phyloP scores from a whole-genome alignment of 441 rosid genomes.

The Gossypium laxum region DNA sequence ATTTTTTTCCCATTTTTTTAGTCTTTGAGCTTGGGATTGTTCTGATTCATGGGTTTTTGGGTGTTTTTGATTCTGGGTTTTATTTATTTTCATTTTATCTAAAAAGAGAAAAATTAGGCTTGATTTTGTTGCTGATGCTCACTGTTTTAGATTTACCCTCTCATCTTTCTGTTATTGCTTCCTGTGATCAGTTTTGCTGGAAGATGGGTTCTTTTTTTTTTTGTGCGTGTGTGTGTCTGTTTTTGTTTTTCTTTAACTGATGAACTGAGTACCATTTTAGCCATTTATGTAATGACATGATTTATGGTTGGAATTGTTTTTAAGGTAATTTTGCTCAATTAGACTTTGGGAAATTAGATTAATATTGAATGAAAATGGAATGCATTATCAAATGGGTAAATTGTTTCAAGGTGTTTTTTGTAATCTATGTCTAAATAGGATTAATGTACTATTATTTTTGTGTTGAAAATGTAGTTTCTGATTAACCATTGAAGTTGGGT shows the following conservation, averaged over 20 bases:
- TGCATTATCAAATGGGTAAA: background rate
- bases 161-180: background rate
- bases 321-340: background rate
- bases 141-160: background rate
- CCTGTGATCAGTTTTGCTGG: background rate
- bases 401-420: background rate
- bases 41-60: background rate
- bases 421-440: background rate
- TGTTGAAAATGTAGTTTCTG: background rate
- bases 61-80: conserved; percentile 3
- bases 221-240: too few species aligned
- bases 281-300: background rate
- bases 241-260: background rate
- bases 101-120: background rate
- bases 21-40: conserved; percentile 15
- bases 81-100: background rate
- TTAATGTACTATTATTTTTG: background rate
- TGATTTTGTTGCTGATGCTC: background rate
- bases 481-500: background rate
- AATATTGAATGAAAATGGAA: background rate
- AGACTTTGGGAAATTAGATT: background rate
- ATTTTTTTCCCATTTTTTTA: background rate
- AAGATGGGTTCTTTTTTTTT: background rate
- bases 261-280: background rate
- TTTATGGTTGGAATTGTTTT: background rate